These are phyloP conservation scores for Capsella bursapastoris DNA, from an alignment of 345 rosid genomes.

Conservation along the genomic window DNA sequence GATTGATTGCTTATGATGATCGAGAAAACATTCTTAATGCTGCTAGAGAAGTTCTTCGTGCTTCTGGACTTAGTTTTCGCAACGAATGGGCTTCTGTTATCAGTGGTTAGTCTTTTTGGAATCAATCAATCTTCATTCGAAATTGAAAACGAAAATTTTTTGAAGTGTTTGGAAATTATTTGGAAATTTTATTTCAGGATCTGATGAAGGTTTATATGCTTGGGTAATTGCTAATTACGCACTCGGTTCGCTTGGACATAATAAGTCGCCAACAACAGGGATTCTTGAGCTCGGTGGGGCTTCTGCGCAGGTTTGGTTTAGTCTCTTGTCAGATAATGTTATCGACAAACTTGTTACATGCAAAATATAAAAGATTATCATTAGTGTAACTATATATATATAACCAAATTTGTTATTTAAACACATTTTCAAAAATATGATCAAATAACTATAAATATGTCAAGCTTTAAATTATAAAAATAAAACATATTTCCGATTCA, in stretches of 20 bases:
- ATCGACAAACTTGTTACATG: background rate
- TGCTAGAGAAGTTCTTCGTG: constrained; percentile 55
- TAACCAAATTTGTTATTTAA: too few species aligned
- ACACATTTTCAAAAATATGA: too few species aligned
- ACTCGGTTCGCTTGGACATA: constrained; percentile 65
- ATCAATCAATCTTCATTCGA: background rate
- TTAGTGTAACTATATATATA: too few species aligned
- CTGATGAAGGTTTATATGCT: constrained; percentile 53
- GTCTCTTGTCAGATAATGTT: background rate
- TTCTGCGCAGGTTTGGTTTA: constrained; percentile 8
- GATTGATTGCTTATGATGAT: constrained; percentile 55
- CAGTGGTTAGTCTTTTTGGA: constrained; percentile 54
- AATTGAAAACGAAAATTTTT: too few species aligned
- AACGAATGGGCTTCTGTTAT: constrained; percentile 81
- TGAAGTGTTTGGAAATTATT: background rate
- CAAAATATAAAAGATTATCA: too few species aligned
- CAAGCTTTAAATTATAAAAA: too few species aligned
- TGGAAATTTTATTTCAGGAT: background rate
- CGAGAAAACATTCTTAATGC: constrained; percentile 61
- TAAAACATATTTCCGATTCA: too few species aligned
- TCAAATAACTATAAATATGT: too few species aligned
- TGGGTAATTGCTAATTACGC: constrained; percentile 82
- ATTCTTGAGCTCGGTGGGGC: constrained; percentile 52
- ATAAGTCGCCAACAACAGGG: constrained; percentile 67
- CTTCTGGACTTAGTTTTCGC: constrained; percentile 63